Evolutionary conservation across 192 early-diverging fungal species (phyloP).

Genomic region (Coemansia sp.): DNA sequence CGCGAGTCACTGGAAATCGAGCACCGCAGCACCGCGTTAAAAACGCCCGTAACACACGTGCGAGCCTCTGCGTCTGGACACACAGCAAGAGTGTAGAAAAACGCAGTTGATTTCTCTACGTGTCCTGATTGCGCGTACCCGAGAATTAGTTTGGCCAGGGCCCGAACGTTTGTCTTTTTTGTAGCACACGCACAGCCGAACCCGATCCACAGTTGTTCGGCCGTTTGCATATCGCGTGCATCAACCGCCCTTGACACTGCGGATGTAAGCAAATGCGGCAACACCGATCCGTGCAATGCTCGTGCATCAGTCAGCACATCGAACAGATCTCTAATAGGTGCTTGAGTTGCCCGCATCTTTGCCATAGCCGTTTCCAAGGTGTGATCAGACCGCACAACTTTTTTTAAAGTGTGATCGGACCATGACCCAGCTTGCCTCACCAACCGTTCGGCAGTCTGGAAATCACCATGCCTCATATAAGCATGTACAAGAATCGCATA

Average conservation of each 20-base stretch:
- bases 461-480: slow-evolving; percentile 17
- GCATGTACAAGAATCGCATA: slow-evolving; percentile 21
- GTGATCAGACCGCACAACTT: neutral
- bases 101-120: slow-evolving; percentile 7
- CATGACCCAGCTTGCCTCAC: slow-evolving; percentile 12
- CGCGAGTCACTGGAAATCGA: neutral
- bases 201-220: slow-evolving; percentile 13
- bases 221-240: slow-evolving; percentile 7
- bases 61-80: slow-evolving; percentile 1
- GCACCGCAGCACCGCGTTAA: slow-evolving; percentile 28
- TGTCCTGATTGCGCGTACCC: slow-evolving; percentile 18
- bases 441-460: slow-evolving; percentile 15
- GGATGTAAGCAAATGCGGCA: slow-evolving; percentile 18
- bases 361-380: neutral
- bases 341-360: neutral
- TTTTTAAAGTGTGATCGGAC: neutral
- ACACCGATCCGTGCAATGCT: neutral
- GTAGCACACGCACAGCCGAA: slow-evolving; percentile 4
- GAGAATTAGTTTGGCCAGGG: slow-evolving; percentile 27
- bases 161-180: slow-evolving; percentile 15
- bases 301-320: neutral
- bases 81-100: slow-evolving; percentile 8
- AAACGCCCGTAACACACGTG: slow-evolving; percentile 6
- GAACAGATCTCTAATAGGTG: neutral
- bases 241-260: slow-evolving; percentile 17